Evolutionary conservation across 495 filamentous ascomycete genomes (phyloP), one percentile per base, ranked within the genome.

Genomic region (Neurospora terricola): DNA sequence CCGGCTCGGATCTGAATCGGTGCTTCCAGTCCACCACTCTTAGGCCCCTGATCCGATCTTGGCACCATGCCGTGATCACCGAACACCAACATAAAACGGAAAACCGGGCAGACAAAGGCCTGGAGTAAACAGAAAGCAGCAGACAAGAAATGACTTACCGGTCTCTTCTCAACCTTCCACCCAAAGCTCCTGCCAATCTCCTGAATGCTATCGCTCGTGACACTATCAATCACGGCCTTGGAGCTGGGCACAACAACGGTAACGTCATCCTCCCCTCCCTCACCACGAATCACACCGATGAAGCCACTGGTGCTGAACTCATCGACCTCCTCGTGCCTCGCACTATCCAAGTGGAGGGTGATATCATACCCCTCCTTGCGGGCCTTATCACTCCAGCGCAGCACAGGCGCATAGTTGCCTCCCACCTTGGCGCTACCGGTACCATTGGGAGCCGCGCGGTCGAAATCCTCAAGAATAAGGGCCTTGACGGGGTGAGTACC

Each of bases 241-340:
- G 90, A 93, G 79, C 94, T 90, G 6, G 94, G 93, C 70, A 93
- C 90, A 5, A 95, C 90, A 0, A 97, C 80, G 18, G 88, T 94
- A 18, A 91, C 84, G 3, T 66, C 27, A 66, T 66, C 12, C n/a
- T 85, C 73, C 3, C 84, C 83, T 0, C 87, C 86, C 2, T 88
- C 81, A 7, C 87, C 83, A 48, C 88, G 86, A 75, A 87, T 83
- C 7, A 91, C 90, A 0, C 92, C 94, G 71, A 97, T 89, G 74
- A 97, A 96, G 2, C 92, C 94, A 40, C 88, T 91, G 0, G 94
- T 97, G 69, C 91, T 93, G 75, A 97, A 97, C 83, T 97, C 94
- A 75, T 97, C 94, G 59, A 97, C 87, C 81, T 91, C 92, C 30
- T 87, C 90, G 73, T 93, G 87, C 14, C 88, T 91, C 80, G 88